These are phyloP conservation scores for Paramarasmius palmivorus DNA, from an alignment of 1,284 basidiomycete genomes.

Conservation along the genomic window DNA sequence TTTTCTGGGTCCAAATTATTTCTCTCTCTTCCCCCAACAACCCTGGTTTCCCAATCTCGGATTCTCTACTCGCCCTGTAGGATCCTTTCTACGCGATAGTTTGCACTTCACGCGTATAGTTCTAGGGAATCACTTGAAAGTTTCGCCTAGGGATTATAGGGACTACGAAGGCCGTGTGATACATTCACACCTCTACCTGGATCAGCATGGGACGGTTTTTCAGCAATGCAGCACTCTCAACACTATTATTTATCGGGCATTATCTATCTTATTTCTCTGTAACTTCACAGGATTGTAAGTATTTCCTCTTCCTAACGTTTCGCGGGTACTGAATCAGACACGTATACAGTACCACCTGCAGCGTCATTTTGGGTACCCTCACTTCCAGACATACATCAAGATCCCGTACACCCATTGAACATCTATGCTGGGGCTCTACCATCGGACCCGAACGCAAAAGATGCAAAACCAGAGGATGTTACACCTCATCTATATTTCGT, in stretches of 20 bases:
- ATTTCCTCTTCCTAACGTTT: not conserved
- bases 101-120: no score
- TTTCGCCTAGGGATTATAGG: no score
- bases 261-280: not conserved
- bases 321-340: not conserved
- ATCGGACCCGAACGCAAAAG: slow-evolving; percentile 69
- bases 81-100: no score
- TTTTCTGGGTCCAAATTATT: no score
- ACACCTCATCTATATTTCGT: slow-evolving; percentile 89
- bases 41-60: no score
- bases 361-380: slow-evolving; percentile 82
- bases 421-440: slow-evolving; percentile 83
- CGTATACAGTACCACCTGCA: slow-evolving; percentile 66
- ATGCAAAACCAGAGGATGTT: slow-evolving; percentile 52
- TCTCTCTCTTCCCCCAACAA: no score
- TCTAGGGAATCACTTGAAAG: no score
- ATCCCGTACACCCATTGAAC: slow-evolving; percentile 68
- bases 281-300: not conserved
- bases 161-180: not conserved
- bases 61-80: no score
- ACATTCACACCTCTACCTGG: not conserved
- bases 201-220: not conserved
- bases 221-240: not conserved
- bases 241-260: not conserved
- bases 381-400: slow-evolving; percentile 76